A percentile compares a stretch with the other conserved stretches of the same genome.
Evolutionary conservation across 352 stramenopile genomes (phyloP).

Genomic region (Thraustochytrium sp.): DNA sequence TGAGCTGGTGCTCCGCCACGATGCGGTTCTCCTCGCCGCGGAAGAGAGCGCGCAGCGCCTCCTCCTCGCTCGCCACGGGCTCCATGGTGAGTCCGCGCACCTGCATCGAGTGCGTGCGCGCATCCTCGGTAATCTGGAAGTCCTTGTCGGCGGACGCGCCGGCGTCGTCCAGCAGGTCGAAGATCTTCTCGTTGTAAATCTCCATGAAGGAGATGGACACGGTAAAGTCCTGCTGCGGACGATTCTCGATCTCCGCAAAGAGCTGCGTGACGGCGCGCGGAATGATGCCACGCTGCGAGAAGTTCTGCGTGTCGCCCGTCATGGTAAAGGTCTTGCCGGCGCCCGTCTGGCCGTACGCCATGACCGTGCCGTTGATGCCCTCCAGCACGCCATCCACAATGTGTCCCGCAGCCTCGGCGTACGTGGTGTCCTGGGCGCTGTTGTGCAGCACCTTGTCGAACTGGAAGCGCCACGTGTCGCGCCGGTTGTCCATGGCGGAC

Average conservation of each 20-base stretch:
- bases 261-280: constrained; percentile 55
- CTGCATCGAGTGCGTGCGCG: constrained; percentile 47
- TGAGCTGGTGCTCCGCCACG: constrained; percentile 83
- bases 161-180: constrained; percentile 74
- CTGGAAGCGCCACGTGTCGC: constrained; percentile 24
- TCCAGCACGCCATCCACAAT: constrained; percentile 11
- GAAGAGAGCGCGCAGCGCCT: constrained; percentile 83
- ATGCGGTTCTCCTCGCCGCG: constrained; percentile 80
- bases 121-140: constrained; percentile 20
- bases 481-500: constrained; percentile 9
- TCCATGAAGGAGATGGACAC: constrained; percentile 86
- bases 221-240: constrained; percentile 58
- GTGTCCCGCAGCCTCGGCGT: not conserved
- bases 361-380: constrained; percentile 58
- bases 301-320: constrained; percentile 57
- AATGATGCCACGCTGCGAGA: constrained; percentile 57
- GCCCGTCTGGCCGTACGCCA: constrained; percentile 62
- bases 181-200: constrained; percentile 91
- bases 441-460: constrained; percentile 48
- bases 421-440: constrained; percentile 28
- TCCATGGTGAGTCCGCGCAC: constrained; percentile 66
- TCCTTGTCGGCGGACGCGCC: constrained; percentile 1
- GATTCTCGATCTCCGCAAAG: constrained; percentile 54
- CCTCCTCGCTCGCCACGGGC: constrained; percentile 61
- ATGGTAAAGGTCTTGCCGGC: constrained; percentile 66